These are phyloP conservation scores for Alternaria panax DNA, from an alignment of 2,329 filamentous ascomycete species.

Conservation along the genomic window DNA sequence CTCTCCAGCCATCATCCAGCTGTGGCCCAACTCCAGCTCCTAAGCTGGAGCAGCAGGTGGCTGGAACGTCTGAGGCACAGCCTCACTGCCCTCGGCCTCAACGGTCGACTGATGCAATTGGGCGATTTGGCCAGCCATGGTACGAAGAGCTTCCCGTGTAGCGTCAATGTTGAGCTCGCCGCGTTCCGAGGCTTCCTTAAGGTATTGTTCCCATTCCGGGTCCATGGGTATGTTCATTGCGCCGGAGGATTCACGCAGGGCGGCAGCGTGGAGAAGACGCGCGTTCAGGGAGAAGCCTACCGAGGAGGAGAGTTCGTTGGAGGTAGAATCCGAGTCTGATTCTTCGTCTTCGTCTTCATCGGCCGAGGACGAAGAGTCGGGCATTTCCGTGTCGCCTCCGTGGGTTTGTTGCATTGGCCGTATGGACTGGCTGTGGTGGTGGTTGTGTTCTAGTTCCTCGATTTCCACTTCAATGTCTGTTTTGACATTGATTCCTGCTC, in stretches of 20 bases:
- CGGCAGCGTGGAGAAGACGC: constrained; percentile 69
- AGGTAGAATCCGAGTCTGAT: constrained; percentile 5
- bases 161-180: constrained; percentile 55
- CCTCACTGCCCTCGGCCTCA: constrained; percentile 19
- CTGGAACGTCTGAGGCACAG: constrained; percentile 12
- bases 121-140: constrained; percentile 41
- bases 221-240: constrained; percentile 66
- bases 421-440: neutral
- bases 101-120: constrained; percentile 29
- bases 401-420: neutral
- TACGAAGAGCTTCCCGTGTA: constrained; percentile 40
- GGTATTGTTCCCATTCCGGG: constrained; percentile 77
- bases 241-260: constrained; percentile 63
- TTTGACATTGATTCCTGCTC: constrained; percentile 50
- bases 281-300: constrained; percentile 68
- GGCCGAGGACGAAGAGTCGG: constrained; percentile 8
- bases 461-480: constrained; percentile 54
- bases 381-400: constrained; percentile 18
- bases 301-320: constrained; percentile 52
- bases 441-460: constrained; percentile 30
- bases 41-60: constrained; percentile 34
- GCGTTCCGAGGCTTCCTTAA: constrained; percentile 73
- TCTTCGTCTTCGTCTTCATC: constrained; percentile 8
- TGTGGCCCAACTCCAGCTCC: neutral
- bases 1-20: neutral